Evolutionary conservation across 768 basidiomycete species (phyloP), one percentile per base, ranked within the genome.

Genomic region (Tylopilus vinaceipallidus): DNA sequence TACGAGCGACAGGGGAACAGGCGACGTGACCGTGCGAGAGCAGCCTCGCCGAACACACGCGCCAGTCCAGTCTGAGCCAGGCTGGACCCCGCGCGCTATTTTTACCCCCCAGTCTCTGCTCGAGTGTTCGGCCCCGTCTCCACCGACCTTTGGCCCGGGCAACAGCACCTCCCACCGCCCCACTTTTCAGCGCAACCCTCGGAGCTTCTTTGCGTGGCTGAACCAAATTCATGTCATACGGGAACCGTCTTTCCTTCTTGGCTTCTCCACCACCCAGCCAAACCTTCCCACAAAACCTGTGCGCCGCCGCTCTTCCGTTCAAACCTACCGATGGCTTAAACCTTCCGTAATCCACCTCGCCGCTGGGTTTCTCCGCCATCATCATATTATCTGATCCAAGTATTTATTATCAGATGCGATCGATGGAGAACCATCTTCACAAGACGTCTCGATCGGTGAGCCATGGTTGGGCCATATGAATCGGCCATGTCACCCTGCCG

Each of bases 11-110:
- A 63, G 55, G 53, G 64, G 57, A 45, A 57, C 56, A 41, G 58
- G 60, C 16, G 49, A 47, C 24, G 59, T 61, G 61, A 62, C 60
- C 60, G 61, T 60, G 61, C 51, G 61, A 62, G 50, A 53, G 32
- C 33, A 50, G 55, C 58, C 52, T 50, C 58, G 23, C 42, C 19
- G 47, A 11, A 43, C 23, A 24, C 62, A 61, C 59, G 61, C 57
- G 54, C 32, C 16, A 13, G 27, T 29, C 27, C 27, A 29, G 40
- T 42, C 39, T 29, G 34, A 50, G n/a, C n/a, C n/a, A n/a, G n/a
- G n/a, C n/a, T n/a, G n/a, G n/a, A n/a, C n/a, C n/a, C n/a, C n/a
- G n/a, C n/a, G n/a, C n/a, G n/a, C n/a, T n/a, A n/a, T n/a, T n/a
- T n/a, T n/a, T n/a, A n/a, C n/a, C 49, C 48, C 12, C 20, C 47